Evolutionary conservation across 305 asterid species (phyloP).

Genomic region (Andrographis paniculata): DNA sequence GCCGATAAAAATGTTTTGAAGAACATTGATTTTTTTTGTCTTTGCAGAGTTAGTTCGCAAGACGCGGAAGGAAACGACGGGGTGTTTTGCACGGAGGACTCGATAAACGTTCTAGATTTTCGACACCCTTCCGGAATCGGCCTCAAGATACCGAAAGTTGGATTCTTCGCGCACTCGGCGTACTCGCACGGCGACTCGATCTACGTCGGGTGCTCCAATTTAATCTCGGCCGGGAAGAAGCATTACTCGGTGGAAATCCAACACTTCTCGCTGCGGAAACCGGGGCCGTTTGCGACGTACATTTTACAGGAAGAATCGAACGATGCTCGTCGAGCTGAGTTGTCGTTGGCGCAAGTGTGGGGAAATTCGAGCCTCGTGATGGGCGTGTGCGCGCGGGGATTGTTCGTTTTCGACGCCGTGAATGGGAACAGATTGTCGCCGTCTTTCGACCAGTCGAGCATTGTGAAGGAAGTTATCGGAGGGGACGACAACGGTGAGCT

Average conservation of each 20-base stretch:
- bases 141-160: slow-evolving; percentile 73
- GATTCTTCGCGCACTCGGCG: slow-evolving; percentile 47
- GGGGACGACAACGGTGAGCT: slow-evolving; percentile 64
- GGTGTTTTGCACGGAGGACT: slow-evolving; percentile 77
- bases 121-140: slow-evolving; percentile 77
- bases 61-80: slow-evolving; percentile 93
- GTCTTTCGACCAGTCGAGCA: slow-evolving; percentile 14
- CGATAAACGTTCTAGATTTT: slow-evolving; percentile 73
- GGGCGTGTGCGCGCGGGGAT: slow-evolving; percentile 82
- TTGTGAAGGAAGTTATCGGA: slow-evolving; percentile 47
- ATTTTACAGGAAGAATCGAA: slow-evolving; percentile 68
- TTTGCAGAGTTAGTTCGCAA: slow-evolving; percentile 61
- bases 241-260: slow-evolving; percentile 60
- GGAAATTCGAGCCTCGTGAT: slow-evolving; percentile 62
- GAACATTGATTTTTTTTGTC: too few species aligned
- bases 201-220: slow-evolving; percentile 58
- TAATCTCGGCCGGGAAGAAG: slow-evolving; percentile 43
- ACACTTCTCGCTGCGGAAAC: slow-evolving; percentile 67
- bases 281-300: slow-evolving; percentile 48
- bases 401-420: slow-evolving; percentile 54
- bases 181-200: slow-evolving; percentile 72
- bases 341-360: slow-evolving; percentile 83
- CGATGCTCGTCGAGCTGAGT: slow-evolving; percentile 36
- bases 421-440: slow-evolving; percentile 32
- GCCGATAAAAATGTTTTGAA: too few species aligned